Conservation (phyloP, 306 rosid species). For the Cucurbita pepo region DNA sequence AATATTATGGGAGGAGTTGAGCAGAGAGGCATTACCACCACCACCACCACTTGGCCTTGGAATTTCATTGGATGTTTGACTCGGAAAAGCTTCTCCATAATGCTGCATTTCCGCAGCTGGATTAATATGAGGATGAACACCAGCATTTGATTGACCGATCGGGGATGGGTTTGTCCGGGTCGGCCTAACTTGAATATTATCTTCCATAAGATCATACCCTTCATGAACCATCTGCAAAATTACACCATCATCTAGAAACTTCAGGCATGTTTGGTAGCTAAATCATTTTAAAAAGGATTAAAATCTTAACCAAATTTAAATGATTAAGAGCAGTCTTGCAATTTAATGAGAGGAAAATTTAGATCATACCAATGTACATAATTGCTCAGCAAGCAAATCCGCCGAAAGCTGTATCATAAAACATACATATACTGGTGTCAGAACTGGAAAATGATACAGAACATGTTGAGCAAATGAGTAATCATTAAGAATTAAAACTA, state of each 20-base stretch:
- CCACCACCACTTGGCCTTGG: slow-evolving; percentile 30
- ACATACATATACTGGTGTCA: background rate
- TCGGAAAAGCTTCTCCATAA: slow-evolving; percentile 45
- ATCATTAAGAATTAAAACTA: background rate
- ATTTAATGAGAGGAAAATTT: background rate
- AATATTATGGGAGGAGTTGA: slow-evolving; percentile 53
- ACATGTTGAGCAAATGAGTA: background rate
- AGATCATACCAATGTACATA: slow-evolving; percentile 51
- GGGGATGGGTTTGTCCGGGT: slow-evolving; percentile 25
- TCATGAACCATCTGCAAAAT: slow-evolving; percentile 27
- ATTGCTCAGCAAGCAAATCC: slow-evolving; percentile 70
- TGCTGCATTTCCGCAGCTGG: slow-evolving; percentile 54
- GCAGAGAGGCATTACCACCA: slow-evolving; percentile 24
- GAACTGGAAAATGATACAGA: background rate
- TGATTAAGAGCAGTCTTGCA: background rate
- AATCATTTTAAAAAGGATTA: background rate
- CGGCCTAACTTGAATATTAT: slow-evolving; percentile 42
- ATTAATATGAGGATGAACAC: slow-evolving; percentile 28
- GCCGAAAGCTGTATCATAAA: slow-evolving; percentile 64
- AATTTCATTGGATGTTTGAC: slow-evolving; percentile 52
- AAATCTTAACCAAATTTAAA: background rate
- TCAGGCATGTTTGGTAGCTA: background rate
- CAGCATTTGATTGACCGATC: slow-evolving; percentile 36
- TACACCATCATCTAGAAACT: background rate
- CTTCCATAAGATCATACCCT: slow-evolving; percentile 37